Conservation (phyloP, 345 rosid genomes). For the Syzygium aromaticum region DNA sequence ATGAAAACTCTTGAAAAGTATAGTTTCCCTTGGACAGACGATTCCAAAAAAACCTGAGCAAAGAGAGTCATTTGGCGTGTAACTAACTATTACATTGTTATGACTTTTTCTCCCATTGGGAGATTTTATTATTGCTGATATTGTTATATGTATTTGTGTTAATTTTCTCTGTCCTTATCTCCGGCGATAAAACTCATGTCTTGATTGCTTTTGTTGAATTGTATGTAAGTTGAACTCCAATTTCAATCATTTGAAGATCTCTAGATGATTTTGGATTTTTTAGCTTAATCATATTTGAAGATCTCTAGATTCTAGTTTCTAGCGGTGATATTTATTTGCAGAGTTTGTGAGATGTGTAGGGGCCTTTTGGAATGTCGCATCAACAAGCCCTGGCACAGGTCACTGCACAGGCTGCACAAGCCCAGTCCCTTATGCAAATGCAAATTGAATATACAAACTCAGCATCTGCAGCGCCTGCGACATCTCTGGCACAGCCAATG, state of each 20-base stretch:
- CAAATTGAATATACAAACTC: conserved; percentile 22
- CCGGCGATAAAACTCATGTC: neutral
- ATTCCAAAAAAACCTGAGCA: neutral
- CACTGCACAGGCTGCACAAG: conserved; percentile 69
- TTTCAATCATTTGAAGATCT: neutral
- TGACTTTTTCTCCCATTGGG: neutral
- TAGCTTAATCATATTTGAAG: neutral
- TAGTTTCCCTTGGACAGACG: neutral
- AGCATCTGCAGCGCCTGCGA: conserved; percentile 4
- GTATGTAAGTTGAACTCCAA: neutral
- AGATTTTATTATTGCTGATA: neutral
- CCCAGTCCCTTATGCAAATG: conserved; percentile 21
- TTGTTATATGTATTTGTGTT: neutral
- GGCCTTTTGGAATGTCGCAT: conserved; percentile 69
- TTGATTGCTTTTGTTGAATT: neutral
- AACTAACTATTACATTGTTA: neutral
- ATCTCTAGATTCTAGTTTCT: neutral
- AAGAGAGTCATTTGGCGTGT: neutral
- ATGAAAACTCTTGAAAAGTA: neutral
- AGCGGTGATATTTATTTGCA: neutral
- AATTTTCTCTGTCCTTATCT: neutral
- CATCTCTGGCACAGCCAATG: conserved; percentile 7
- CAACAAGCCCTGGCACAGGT: conserved; percentile 83
- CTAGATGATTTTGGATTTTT: neutral
- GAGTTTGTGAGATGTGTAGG: conserved; percentile 24